Evolutionary conservation across 306 rosid species (phyloP).

Genomic region (Parietaria judaica): DNA sequence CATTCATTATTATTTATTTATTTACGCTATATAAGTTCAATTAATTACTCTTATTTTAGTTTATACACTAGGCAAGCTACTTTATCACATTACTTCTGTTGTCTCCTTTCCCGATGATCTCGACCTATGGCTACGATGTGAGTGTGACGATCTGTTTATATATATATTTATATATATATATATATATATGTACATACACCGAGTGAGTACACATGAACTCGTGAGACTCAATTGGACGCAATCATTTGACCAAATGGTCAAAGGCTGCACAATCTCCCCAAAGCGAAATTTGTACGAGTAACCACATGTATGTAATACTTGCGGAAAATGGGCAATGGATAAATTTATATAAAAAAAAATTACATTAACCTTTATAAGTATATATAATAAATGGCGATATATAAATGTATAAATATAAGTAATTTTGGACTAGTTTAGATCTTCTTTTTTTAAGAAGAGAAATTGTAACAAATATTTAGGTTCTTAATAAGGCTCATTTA

Average conservation of each 20-base stretch:
- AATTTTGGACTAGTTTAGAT: too few species aligned
- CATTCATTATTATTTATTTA: conserved; percentile 6
- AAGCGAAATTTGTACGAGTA: neutral
- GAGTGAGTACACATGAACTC: conserved; percentile 1
- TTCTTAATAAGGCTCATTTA: too few species aligned
- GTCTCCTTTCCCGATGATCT: neutral
- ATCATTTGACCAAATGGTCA: conserved; percentile 2
- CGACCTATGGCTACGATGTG: neutral
- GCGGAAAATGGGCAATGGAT: too few species aligned
- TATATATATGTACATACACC: neutral
- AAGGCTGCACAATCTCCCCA: neutral
- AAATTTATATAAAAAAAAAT: too few species aligned
- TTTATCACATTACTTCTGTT: neutral
- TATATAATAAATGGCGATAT: too few species aligned
- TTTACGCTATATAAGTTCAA: neutral
- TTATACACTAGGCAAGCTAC: neutral
- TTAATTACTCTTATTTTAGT: neutral
- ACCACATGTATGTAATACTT: too few species aligned
- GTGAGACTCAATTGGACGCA: conserved; percentile 2
- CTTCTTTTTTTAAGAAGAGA: too few species aligned
- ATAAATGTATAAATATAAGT: too few species aligned
- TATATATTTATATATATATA: neutral
- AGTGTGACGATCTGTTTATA: neutral
- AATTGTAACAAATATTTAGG: too few species aligned
- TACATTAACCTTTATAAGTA: too few species aligned